Conservation (phyloP, 192 early-diverging fungal genomes). For the Umbelopsis isabellina region DNA sequence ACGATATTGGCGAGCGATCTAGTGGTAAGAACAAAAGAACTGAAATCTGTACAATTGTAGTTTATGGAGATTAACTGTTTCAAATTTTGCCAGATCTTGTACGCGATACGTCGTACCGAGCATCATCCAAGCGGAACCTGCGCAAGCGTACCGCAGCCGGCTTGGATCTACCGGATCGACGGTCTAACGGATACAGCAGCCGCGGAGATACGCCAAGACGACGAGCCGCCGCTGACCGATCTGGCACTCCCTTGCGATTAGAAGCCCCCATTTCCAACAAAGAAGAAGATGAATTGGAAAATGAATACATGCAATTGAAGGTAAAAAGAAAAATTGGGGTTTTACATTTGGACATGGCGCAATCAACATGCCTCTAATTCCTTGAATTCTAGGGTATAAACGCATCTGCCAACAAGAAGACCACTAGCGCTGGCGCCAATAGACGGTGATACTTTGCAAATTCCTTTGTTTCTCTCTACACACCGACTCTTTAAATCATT, state of each 20-base stretch:
- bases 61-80: not conserved
- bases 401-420: slow-evolving; percentile 16
- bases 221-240: slow-evolving; percentile 26
- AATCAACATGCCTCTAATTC: too few species aligned
- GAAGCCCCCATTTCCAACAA: slow-evolving; percentile 2
- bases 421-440: slow-evolving; percentile 21
- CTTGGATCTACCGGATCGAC: slow-evolving; percentile 4
- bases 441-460: not conserved
- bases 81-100: slow-evolving; percentile 3
- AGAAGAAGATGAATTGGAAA: slow-evolving; percentile 38
- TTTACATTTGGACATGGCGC: not conserved
- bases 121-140: slow-evolving; percentile 15
- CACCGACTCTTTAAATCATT: not conserved
- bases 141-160: slow-evolving; percentile 6
- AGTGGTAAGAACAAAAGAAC: not conserved
- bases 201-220: slow-evolving; percentile 28
- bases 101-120: slow-evolving; percentile 17
- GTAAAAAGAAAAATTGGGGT: not conserved
- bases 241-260: slow-evolving; percentile 17
- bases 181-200: slow-evolving; percentile 11
- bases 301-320: slow-evolving; percentile 33
- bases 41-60: too few species aligned
- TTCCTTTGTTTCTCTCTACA: not conserved
- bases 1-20: slow-evolving; percentile 20
- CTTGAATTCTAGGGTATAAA: not conserved